These are phyloP conservation scores for Ogataea zsoltii DNA, from an alignment of 805 yeast species.

Conservation along the genomic window DNA sequence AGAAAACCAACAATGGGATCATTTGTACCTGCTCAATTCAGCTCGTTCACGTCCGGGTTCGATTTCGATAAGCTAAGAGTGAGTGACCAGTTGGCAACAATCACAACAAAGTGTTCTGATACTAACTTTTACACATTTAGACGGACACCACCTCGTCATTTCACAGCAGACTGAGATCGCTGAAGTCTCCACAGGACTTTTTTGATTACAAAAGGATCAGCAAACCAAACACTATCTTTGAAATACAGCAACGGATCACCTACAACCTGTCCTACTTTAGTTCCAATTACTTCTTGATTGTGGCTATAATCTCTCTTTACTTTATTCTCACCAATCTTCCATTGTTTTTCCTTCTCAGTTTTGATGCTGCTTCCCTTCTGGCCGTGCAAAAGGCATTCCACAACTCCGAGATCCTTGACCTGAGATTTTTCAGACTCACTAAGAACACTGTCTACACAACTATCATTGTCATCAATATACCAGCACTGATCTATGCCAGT, in stretches of 20 bases:
- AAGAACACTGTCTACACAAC: slow-evolving; percentile 84
- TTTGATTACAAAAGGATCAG: slow-evolving; percentile 83
- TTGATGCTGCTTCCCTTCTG: slow-evolving; percentile 41
- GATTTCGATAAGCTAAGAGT: slow-evolving; percentile 36
- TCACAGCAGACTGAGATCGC: slow-evolving; percentile 61
- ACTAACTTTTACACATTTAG: slow-evolving; percentile 13
- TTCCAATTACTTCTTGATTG: slow-evolving; percentile 77
- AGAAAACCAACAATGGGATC: slow-evolving; percentile 25
- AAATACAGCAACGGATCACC: slow-evolving; percentile 77
- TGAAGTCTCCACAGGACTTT: slow-evolving; percentile 87
- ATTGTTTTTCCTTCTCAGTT: slow-evolving; percentile 70
- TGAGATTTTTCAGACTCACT: slow-evolving; percentile 59
- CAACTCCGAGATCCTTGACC: slow-evolving; percentile 26
- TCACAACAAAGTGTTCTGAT: background rate
- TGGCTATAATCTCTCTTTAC: slow-evolving; percentile 67
- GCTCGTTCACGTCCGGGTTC: slow-evolving; percentile 34
- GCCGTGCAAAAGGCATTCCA: slow-evolving; percentile 40
- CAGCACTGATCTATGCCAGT: slow-evolving; percentile 66
- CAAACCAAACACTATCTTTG: slow-evolving; percentile 80
- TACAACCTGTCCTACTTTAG: slow-evolving; percentile 84
- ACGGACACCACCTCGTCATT: slow-evolving; percentile 43
- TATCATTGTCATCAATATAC: slow-evolving; percentile 62
- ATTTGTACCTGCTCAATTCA: slow-evolving; percentile 39
- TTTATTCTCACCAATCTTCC: slow-evolving; percentile 81
- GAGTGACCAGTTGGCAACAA: slow-evolving; percentile 13